Evolutionary conservation across 2,329 filamentous ascomycete species (phyloP), one percentile per base, ranked within the genome.

Genomic region (Aspergillus aculeatinus): DNA sequence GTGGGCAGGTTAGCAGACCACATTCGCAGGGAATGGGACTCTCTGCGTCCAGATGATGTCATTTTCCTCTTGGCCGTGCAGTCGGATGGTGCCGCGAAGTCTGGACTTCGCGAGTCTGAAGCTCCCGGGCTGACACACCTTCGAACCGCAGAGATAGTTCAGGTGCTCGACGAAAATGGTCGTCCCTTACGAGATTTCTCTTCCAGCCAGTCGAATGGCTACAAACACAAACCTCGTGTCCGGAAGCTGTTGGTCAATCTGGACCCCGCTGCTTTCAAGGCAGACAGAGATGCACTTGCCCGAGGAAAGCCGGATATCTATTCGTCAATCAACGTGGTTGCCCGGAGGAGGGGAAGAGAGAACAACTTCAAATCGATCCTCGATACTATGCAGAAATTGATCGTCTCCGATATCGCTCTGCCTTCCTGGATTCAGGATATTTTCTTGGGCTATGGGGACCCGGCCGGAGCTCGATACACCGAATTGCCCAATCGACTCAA

Each of bases 321-420:
- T 74, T 88, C 91, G 50, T 83, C 83, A 35, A 87, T 99, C 70
- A 99, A 99, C 70, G 78, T 98, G 47, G 80, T 99, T 57, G 83
- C 96, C 55, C 88, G 95, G 60, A 85, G 95, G 67, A 89, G 87
- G 72, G 89, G 91, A 29, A 84, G 93, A 61, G 95, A 99, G 76
- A 99, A 99, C 78, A 99, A 99, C 76, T 99, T 99, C 82, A 96
- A 91, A 71, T 88, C 93, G 10, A 88, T 99, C 10, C 82, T 99
- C 39, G 91, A 97, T 69, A 96, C 93, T 1, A 96, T 99, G 71
- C 91, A 89, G 70, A 90, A 87, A 64, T 83, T 99, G 31, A 89
- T 92, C 2, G 81, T 96, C 35, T 92, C 92, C 0, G 91, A 96
- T 67, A 88, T 94, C 21, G 90, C 91, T 6, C 82, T 98, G 57